Conservation (phyloP, 441 rosid species). For the Melastoma candidum region DNA sequence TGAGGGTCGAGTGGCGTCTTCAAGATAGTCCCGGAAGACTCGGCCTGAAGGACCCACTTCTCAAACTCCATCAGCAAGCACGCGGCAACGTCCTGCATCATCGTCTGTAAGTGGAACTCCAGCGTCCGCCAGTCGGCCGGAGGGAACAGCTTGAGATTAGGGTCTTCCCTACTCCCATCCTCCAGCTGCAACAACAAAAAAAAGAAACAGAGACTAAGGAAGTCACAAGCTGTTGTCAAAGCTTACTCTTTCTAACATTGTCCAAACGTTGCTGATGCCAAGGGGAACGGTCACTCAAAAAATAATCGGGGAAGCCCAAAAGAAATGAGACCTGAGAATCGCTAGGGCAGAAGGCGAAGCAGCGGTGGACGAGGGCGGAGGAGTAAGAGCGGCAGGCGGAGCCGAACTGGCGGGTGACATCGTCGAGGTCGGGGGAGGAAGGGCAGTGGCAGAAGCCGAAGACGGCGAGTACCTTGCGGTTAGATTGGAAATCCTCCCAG, state of each 20-base stretch:
- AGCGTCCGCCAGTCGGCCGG: slow-evolving; percentile 76
- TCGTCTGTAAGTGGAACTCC: slow-evolving; percentile 84
- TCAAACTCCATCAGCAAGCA: slow-evolving; percentile 91
- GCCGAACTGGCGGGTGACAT: slow-evolving; percentile 47
- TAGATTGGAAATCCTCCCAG: slow-evolving; percentile 96
- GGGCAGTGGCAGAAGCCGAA: slow-evolving; percentile 92
- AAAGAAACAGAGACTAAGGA: not conserved
- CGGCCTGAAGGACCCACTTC: slow-evolving; percentile 87
- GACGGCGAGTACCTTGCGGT: slow-evolving; percentile 86
- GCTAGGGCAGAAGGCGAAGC: slow-evolving; percentile 84
- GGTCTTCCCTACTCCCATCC: slow-evolving; percentile 56
- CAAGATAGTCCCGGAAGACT: slow-evolving; percentile 85
- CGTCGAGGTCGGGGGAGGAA: slow-evolving; percentile 72
- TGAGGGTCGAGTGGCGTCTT: slow-evolving; percentile 99
- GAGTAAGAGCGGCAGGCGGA: slow-evolving; percentile 46
- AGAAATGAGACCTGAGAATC: slow-evolving; percentile 52
- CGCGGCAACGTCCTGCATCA: slow-evolving; percentile 98
- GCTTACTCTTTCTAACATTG: too few species aligned
- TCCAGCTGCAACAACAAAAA: slow-evolving; percentile 46
- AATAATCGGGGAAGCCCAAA: too few species aligned
- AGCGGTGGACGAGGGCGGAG: slow-evolving; percentile 73
- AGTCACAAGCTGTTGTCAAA: too few species aligned
- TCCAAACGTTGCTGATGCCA: too few species aligned
- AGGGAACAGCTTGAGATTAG: slow-evolving; percentile 64
- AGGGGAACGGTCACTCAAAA: too few species aligned